These are phyloP conservation scores for Ustilago bromivora DNA, from an alignment of 1,284 basidiomycete genomes.

Conservation along the genomic window DNA sequence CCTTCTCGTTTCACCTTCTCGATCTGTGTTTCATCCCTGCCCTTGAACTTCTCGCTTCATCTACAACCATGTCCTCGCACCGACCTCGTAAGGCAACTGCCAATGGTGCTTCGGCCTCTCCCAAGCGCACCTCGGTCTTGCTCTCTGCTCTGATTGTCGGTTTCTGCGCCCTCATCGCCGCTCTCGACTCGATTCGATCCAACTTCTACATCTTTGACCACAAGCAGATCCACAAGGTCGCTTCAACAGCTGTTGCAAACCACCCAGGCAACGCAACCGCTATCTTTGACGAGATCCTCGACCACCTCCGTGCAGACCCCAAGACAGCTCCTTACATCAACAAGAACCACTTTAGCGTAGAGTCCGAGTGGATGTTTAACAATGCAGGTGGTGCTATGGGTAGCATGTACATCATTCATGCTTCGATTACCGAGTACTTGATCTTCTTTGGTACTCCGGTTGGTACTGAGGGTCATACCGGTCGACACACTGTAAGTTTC, in stretches of 20 bases:
- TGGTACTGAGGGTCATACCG: slow-evolving; percentile 95
- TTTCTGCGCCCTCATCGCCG: slow-evolving; percentile 31
- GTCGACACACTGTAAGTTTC: slow-evolving; percentile 78
- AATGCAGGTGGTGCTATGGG: slow-evolving; percentile 99
- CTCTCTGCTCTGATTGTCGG: slow-evolving; percentile 36
- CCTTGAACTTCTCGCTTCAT: neutral
- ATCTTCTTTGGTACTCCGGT: slow-evolving; percentile 93
- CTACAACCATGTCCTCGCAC: slow-evolving; percentile 30
- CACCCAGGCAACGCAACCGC: slow-evolving; percentile 59
- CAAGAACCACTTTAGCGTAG: slow-evolving; percentile 54
- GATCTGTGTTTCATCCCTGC: neutral
- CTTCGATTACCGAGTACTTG: slow-evolving; percentile 82
- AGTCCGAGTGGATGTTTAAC: slow-evolving; percentile 92
- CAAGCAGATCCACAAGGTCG: slow-evolving; percentile 53
- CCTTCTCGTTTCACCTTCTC: neutral
- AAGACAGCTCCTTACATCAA: slow-evolving; percentile 61
- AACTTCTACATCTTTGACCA: slow-evolving; percentile 67
- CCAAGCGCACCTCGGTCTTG: slow-evolving; percentile 32
- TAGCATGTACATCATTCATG: slow-evolving; percentile 96
- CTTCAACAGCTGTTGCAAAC: slow-evolving; percentile 49
- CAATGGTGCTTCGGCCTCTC: slow-evolving; percentile 5
- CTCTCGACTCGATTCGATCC: slow-evolving; percentile 43
- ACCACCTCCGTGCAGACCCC: slow-evolving; percentile 55
- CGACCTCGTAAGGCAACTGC: slow-evolving; percentile 35
- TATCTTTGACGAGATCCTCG: slow-evolving; percentile 65